phyloP scores from a whole-genome alignment of 192 early-diverging fungal genomes.

The Spizellomyces punctatus region DNA sequence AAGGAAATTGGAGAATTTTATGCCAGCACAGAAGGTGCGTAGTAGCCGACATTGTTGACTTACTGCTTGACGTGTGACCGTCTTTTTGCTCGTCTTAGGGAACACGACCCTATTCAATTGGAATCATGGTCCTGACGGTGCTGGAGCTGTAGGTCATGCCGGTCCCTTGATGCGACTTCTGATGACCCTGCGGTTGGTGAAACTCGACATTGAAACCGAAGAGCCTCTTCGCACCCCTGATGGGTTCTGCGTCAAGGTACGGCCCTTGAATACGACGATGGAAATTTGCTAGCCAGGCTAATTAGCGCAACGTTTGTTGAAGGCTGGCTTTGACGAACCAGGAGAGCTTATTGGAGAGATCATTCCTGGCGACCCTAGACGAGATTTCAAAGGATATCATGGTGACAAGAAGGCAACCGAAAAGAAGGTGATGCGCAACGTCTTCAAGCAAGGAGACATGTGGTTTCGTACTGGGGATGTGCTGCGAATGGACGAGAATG shows the following conservation, averaged over 20 bases:
- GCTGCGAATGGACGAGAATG: constrained; percentile 49
- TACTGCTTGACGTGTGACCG: too few species aligned
- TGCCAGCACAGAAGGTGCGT: constrained; percentile 59
- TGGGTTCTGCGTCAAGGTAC: constrained; percentile 45
- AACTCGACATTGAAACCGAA: constrained; percentile 60
- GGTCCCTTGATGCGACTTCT: constrained; percentile 43
- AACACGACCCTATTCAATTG: constrained; percentile 44
- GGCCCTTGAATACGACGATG: too few species aligned
- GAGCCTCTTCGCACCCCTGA: constrained; percentile 52
- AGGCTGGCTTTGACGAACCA: constrained; percentile 47
- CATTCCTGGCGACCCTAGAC: constrained; percentile 32
- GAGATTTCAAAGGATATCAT: constrained; percentile 38
- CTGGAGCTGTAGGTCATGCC: constrained; percentile 65
- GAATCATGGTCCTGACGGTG: constrained; percentile 42
- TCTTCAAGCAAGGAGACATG: constrained; percentile 61
- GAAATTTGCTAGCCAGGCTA: too few species aligned
- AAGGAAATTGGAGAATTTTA: constrained; percentile 67
- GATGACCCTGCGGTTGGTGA: constrained; percentile 40
- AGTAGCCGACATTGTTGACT: too few species aligned
- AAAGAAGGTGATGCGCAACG: constrained; percentile 50
- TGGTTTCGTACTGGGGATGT: constrained; percentile 68
- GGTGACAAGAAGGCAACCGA: constrained; percentile 29
- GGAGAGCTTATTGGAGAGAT: constrained; percentile 62
- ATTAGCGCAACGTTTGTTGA: background rate
- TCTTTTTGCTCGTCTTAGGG: background rate